Evolutionary conservation across 164 flowering plant genomes (phyloP).

Genomic region (Chloranthus sessilifolius): DNA sequence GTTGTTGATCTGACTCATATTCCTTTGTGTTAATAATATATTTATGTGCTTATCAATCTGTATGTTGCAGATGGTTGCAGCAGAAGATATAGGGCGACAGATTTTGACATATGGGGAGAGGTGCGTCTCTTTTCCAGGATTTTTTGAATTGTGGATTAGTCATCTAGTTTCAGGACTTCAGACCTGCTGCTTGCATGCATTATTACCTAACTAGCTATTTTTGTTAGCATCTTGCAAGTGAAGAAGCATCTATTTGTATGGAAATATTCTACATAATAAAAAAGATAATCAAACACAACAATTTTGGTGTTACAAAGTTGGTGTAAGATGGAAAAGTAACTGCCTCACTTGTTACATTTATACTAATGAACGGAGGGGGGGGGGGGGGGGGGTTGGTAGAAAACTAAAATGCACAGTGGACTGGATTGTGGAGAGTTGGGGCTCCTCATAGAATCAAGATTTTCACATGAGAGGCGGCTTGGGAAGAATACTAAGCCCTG

Average conservation of each 20-base stretch:
- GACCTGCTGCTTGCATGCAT: too few species aligned
- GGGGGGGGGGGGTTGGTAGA: too few species aligned
- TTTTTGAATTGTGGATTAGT: background rate
- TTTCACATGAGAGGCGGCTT: too few species aligned
- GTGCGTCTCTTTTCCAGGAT: conserved; percentile 23
- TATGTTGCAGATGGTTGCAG: conserved; percentile 59
- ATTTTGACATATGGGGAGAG: conserved; percentile 85
- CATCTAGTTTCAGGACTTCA: background rate
- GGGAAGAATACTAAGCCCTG: too few species aligned
- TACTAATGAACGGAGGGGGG: too few species aligned
- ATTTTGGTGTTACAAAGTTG: too few species aligned
- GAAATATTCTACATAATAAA: background rate
- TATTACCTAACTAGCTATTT: background rate
- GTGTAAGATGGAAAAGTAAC: too few species aligned
- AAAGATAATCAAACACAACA: too few species aligned
- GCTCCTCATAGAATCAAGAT: too few species aligned
- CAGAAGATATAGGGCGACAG: conserved; percentile 93
- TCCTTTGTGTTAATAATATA: background rate
- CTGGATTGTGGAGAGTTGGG: too few species aligned
- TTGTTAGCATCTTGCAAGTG: background rate
- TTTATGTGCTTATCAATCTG: background rate
- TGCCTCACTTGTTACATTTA: too few species aligned
- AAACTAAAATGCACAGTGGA: too few species aligned
- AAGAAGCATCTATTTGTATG: background rate
- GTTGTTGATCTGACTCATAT: background rate